These are phyloP conservation scores for Didymella arachidicola DNA, from an alignment of 2,329 filamentous ascomycete genomes.

Conservation along the genomic window DNA sequence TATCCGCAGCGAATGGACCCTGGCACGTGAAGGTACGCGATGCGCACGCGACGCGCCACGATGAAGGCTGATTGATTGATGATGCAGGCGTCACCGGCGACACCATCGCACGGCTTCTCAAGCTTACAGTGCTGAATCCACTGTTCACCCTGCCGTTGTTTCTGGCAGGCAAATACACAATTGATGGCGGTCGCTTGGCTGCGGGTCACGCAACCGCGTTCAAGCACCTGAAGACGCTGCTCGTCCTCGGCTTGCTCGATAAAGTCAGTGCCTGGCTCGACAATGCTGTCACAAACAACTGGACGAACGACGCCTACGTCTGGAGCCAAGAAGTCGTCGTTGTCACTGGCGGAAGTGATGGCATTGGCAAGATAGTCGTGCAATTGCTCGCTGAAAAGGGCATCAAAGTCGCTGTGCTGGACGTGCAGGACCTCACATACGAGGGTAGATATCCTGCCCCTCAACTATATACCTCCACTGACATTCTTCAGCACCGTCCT, in stretches of 20 bases:
- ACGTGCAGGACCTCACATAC: constrained; percentile 70
- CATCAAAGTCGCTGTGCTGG: constrained; percentile 74
- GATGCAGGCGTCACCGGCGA: constrained; percentile 57
- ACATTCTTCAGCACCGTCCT: constrained; percentile 52
- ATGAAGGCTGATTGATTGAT: constrained; percentile 1
- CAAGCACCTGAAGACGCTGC: constrained; percentile 61
- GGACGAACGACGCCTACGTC: constrained; percentile 63
- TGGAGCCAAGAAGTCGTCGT: constrained; percentile 76
- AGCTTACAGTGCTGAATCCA: constrained; percentile 70
- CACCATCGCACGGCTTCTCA: constrained; percentile 65
- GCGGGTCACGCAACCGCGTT: constrained; percentile 59
- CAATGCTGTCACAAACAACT: constrained; percentile 60
- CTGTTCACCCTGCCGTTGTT: constrained; percentile 69
- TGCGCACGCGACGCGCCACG: not conserved
- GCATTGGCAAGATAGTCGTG: constrained; percentile 74
- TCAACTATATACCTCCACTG: constrained; percentile 4
- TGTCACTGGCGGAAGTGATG: constrained; percentile 76
- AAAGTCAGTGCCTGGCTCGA: constrained; percentile 62
- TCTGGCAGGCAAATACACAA: constrained; percentile 69
- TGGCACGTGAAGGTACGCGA: constrained; percentile 50
- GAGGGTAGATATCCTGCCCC: constrained; percentile 40
- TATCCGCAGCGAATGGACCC: constrained; percentile 49
- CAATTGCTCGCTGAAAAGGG: constrained; percentile 69
- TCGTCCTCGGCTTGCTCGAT: constrained; percentile 61
- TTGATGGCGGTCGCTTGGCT: constrained; percentile 64